These are phyloP conservation scores for Penicillium bialowiezense DNA, from an alignment of 495 filamentous ascomycete species.

Conservation along the genomic window DNA sequence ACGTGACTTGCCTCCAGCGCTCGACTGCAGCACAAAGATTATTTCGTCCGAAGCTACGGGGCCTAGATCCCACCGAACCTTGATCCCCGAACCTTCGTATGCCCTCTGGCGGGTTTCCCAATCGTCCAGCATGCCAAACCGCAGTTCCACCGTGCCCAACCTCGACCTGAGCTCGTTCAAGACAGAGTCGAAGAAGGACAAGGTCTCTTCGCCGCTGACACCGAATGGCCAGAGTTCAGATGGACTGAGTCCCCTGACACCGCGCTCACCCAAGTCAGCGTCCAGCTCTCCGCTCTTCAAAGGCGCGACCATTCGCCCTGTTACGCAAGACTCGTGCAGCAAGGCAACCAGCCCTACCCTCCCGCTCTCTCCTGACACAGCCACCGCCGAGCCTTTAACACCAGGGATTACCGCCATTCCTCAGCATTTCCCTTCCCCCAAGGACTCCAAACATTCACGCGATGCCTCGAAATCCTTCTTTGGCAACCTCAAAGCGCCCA, in stretches of 20 bases:
- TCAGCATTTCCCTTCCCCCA: slow-evolving; percentile 51
- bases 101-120: slow-evolving; percentile 9
- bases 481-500: slow-evolving; percentile 53
- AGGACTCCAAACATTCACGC: slow-evolving; percentile 47
- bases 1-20: neutral
- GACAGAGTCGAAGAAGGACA: slow-evolving; percentile 27
- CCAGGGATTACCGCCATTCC: slow-evolving; percentile 54
- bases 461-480: slow-evolving; percentile 58
- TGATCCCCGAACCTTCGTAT: slow-evolving; percentile 3
- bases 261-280: slow-evolving; percentile 41
- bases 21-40: neutral
- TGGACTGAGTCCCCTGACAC: slow-evolving; percentile 41
- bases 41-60: slow-evolving; percentile 1
- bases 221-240: slow-evolving; percentile 40
- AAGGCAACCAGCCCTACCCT: slow-evolving; percentile 33
- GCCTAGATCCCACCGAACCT: slow-evolving; percentile 4
- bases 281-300: slow-evolving; percentile 43
- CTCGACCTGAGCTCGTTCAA: slow-evolving; percentile 42
- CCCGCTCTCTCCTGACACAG: slow-evolving; percentile 27
- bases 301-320: slow-evolving; percentile 44
- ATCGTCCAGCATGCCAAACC: slow-evolving; percentile 41
- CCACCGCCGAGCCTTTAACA: slow-evolving; percentile 32
- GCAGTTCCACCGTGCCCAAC: slow-evolving; percentile 41
- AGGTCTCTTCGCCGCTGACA: slow-evolving; percentile 34
- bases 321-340: slow-evolving; percentile 39